A percentile compares a stretch with the other conserved stretches of the same genome.
These are phyloP conservation scores for Chenopodium suecicum DNA, from an alignment of 148 eudicot genomes.

Conservation along the genomic window DNA sequence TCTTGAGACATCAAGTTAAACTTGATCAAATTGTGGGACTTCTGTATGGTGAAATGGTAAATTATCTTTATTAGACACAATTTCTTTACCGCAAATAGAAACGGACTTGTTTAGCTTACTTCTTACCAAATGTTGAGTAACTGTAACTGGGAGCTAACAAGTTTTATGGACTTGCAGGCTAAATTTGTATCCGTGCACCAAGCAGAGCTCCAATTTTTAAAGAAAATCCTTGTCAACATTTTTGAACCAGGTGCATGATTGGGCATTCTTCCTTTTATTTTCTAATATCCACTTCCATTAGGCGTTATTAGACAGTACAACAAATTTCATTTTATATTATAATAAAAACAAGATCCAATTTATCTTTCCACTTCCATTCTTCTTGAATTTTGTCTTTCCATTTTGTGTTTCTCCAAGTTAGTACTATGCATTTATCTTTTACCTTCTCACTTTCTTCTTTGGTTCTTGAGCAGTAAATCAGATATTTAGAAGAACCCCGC, in stretches of 20 bases:
- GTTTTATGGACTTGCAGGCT: constrained; percentile 48
- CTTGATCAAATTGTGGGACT: constrained; percentile 65
- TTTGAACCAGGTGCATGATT: constrained; percentile 49
- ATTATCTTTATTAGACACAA: not conserved
- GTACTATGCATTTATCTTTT: not conserved
- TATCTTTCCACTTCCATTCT: not conserved
- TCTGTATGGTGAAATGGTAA: constrained; percentile 75
- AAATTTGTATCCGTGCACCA: constrained; percentile 64
- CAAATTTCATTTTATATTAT: not conserved
- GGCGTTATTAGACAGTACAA: not conserved
- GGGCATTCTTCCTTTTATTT: not conserved
- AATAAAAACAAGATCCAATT: not conserved
- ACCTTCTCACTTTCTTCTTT: not conserved
- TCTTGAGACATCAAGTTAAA: constrained; percentile 74
- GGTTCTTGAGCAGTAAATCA: constrained; percentile 40
- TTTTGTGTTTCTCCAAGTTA: not conserved
- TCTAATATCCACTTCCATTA: not conserved
- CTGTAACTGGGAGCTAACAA: not conserved
- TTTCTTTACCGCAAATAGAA: not conserved
- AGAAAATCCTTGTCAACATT: constrained; percentile 42
- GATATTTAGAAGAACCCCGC: constrained; percentile 29
- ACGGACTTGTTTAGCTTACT: not conserved
- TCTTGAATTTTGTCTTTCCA: not conserved
- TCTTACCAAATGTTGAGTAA: not conserved
- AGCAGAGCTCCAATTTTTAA: constrained; percentile 63